phyloP scores from a whole-genome alignment of 2,329 filamentous ascomycete species.

The Tolypocladium ovalisporum region DNA sequence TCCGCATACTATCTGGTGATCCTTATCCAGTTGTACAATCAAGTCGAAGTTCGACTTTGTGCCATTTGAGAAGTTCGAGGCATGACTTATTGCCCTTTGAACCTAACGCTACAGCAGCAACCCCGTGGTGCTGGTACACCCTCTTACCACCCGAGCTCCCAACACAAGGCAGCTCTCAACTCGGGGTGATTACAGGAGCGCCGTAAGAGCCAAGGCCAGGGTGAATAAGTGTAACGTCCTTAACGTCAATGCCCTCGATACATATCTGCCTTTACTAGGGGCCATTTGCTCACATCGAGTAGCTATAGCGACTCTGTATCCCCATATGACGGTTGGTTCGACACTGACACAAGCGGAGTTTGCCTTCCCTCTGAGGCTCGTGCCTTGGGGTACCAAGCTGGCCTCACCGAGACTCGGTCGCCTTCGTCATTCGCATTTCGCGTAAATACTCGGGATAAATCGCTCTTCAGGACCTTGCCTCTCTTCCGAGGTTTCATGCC shows the following conservation, averaged over 20 bases:
- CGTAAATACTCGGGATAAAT: neutral
- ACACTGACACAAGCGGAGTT: neutral
- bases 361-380: neutral
- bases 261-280: neutral
- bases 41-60: neutral
- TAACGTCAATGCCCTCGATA: neutral
- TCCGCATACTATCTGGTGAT: neutral
- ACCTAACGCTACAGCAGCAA: neutral
- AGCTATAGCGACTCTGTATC: neutral
- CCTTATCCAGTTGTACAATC: neutral
- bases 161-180: neutral
- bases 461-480: neutral
- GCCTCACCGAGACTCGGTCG: neutral
- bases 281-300: neutral
- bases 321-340: neutral
- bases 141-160: neutral
- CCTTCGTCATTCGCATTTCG: neutral
- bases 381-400: neutral
- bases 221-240: neutral
- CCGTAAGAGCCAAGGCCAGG: neutral
- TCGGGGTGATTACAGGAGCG: neutral
- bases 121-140: neutral
- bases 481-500: neutral
- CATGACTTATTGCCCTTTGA: neutral
- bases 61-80: neutral